Base-by-base conservation (phyloP, 1,139 yeast genomes). In the Magnusiomyces sp. region DNA sequence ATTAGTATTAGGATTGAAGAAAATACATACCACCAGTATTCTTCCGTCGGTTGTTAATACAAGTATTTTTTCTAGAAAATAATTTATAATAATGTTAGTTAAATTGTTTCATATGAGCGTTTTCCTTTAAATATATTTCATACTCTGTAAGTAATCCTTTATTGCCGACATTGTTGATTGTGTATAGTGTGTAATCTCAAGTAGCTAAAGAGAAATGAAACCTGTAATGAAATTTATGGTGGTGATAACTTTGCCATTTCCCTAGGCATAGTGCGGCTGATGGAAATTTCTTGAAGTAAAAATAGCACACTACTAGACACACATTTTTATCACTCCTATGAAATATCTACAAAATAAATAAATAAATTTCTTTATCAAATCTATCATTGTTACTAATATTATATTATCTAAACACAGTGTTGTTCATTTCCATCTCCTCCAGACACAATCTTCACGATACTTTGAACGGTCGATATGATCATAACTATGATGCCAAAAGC, bases 381-480 rank as follows among this genome's bases (percentile, higher is more conserved):
- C n/a, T n/a, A n/a, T n/a, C n/a, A n/a, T 23, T 23, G 4, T 23
- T 23, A 23, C 7, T 23, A 23, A 23, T 23, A 23, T 23, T 23
- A 23, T 5, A 23, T 23, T 23, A 23, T 39, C 45, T 39, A 32
- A 29, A 43, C 50, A 27, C 51, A 49, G 41, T 49, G 51, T 5
- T 46, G 45, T 23, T 37, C 51, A 16, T 40, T 27, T 14, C 68
- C 66, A 17, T 65, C 72, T 2, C 60, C 58, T n/a, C 67, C 69
- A 1, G 66, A 65, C n/a, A 77, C 47, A n/a, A 83, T 73, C 39
- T 75, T 71, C 23, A 74, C 55, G 5, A 88, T 70, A 11, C 95
- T 86, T 72, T 85, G 88, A 19, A 74, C 68, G 0, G 95, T 82
- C 34, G 95, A 85, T 16, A 88, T 70, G 36, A 85, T 58, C 95